phyloP scores from a whole-genome alignment of 1,139 yeast species.

The Candida smagusa region DNA sequence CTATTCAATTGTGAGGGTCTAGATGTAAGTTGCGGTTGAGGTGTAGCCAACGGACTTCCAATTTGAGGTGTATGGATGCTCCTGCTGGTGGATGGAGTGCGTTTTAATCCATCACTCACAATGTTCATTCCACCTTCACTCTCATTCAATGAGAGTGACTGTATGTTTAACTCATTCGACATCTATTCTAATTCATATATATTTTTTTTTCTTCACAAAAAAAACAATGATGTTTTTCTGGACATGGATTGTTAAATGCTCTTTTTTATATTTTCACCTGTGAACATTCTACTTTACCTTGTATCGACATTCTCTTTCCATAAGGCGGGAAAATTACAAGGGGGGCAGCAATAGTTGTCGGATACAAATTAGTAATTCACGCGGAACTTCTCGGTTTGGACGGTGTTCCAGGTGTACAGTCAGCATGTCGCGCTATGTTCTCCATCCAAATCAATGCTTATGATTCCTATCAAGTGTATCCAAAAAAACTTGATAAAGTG shows the following conservation, averaged over 20 bases:
- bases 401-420: too few relatives aligned
- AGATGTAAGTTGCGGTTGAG: constrained; percentile 1
- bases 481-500: constrained; percentile 33
- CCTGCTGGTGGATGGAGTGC: constrained; percentile 1
- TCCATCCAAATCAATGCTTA: constrained; percentile 51
- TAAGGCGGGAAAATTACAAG: too few relatives aligned
- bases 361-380: too few relatives aligned
- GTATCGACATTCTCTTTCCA: too few relatives aligned
- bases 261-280: too few relatives aligned
- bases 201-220: background rate
- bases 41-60: background rate
- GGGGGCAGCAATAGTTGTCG: too few relatives aligned
- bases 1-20: constrained; percentile 43
- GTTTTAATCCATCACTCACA: background rate
- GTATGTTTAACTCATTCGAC: constrained; percentile 4
- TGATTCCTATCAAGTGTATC: constrained; percentile 58
- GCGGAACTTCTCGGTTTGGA: too few relatives aligned
- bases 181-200: constrained; percentile 2
- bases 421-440: too few relatives aligned
- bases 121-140: background rate
- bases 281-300: too few relatives aligned
- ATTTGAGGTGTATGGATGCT: background rate
- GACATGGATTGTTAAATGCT: too few relatives aligned
- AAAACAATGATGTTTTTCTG: constrained; percentile 2
- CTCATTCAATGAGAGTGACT: constrained; percentile 2